Conservation (phyloP, 176 grass and related monocot genomes). For the Otatea glauca region DNA sequence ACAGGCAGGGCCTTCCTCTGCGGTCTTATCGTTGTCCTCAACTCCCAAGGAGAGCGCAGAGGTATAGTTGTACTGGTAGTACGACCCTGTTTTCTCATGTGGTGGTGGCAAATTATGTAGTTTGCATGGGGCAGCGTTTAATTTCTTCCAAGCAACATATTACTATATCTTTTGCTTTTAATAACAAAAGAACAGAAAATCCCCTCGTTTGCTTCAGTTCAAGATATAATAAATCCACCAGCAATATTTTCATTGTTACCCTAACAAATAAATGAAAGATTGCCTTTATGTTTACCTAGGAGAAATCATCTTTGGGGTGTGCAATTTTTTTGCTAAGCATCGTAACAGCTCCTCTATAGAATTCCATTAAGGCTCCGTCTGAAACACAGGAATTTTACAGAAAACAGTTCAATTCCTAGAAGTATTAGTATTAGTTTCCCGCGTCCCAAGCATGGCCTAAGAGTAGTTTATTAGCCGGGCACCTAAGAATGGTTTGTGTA, state of each 20-base stretch:
- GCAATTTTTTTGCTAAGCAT: background rate
- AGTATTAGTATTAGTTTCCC: too few species aligned
- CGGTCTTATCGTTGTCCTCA: conserved; percentile 2
- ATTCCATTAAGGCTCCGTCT: background rate
- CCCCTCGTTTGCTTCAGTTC: background rate
- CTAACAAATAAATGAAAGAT: too few species aligned
- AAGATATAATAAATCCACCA: too few species aligned
- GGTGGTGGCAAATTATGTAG: background rate
- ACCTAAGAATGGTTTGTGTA: background rate
- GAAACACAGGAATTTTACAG: too few species aligned
- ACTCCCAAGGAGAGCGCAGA: background rate
- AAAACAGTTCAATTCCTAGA: too few species aligned
- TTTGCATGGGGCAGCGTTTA: background rate
- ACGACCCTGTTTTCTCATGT: background rate
- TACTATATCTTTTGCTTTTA: background rate
- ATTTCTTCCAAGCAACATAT: too few species aligned
- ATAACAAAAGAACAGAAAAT: background rate
- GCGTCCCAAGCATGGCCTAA: too few species aligned
- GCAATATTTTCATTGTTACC: background rate
- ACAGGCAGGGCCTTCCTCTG: background rate
- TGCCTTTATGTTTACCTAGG: background rate
- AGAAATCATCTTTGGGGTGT: background rate
- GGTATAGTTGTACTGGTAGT: background rate
- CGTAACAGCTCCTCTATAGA: background rate
- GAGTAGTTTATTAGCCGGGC: too few species aligned